Base-by-base conservation (phyloP, 2,329 filamentous ascomycete species). In the Epichloe elymi region DNA sequence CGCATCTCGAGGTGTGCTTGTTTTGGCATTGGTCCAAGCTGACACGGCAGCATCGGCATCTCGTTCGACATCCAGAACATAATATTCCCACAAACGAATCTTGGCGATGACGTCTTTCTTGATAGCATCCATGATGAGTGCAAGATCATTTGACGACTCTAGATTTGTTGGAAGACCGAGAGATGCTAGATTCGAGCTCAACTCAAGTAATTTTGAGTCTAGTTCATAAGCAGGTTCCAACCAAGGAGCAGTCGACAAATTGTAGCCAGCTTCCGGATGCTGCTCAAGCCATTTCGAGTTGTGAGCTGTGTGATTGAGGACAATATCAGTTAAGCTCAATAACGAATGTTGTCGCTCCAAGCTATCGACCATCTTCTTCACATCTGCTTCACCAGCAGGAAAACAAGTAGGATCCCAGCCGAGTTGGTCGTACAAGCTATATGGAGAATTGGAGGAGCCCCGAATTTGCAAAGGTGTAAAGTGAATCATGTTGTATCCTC, bases 401-500 rank as follows among this genome's bases (percentile, higher is more conserved):
- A 98, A 98, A 61, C 83, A 80, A 8, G 72, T 71, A 5, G 83
- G 78, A 64, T 98, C 94, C 74, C 94, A 98, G 43, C 76, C 75
- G 20, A 94, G 75, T 70, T 98, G 94, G 61, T 98, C 87, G 65
- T 86, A 95, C 60, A 98, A 80, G 66, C 93, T 98, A 74, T 97
- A 98, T 0, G 93, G 93, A 1, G 93, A 98, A 64, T 98, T 95
- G 49, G 93, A 98, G 43, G 75, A 77, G 52, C 93, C 93, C 53
- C 93, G 83, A 53, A 85, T 76, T 75, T 95, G 93, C 57, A 98
- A 74, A 10, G 93, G 93, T 2, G 93, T 96, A 67, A 98, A 98
- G 67, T 98, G 93, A 54, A 98, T 82, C 89, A 97, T 96, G 70
- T 98, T 98, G 75, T 98, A 98, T 44, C 90, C 90, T 54, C 93